Base-by-base conservation (phyloP, 495 filamentous ascomycete genomes). In the Baudoinia panamericana region DNA sequence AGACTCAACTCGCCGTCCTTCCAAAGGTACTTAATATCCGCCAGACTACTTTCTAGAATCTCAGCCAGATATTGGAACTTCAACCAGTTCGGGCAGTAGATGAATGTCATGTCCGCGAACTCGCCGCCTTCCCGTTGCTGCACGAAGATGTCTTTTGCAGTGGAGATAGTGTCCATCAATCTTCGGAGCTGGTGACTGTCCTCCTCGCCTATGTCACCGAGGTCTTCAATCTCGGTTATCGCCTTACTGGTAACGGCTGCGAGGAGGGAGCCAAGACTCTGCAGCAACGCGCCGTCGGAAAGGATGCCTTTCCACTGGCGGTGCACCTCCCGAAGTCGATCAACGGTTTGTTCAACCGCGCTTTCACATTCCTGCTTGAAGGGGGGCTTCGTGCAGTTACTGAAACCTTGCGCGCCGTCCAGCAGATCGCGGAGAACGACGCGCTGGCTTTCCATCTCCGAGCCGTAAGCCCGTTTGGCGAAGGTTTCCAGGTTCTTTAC, bases 11-110 rank as follows among this genome's bases (percentile, higher is more conserved):
- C 82, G 32, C 82, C 82, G 52, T 95, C 86, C 31, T 74, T 65
- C 83, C 86, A 96, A 35, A 94, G 59, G 53, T 73, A 93, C 54
- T 76, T 75, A 48, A 99, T 88, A 48, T 99, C 88, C 37, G 73
- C 79, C 30, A 96, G 64, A 38, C 81, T 84, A 51, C 82, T 86
- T 59, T 96, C 85, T 36, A 99, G 61, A 36, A 99, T 83, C 55
- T 93, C 83, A 36, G 75, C 68, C 15, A 99, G 62, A 53, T 84
- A 94, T 52, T 90, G 80, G 52, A 99, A 84, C 39, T 83, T 79
- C 39, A 93, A 66, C 92, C 90, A 99, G 46, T 71, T 75, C 0
- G 70, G 63, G 21, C 82, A 79, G 52, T 93, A 95, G 22, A 93
- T 68, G 9, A 76, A 73, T 17, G 84, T 85, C 26, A 82, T 56